Evolutionary conservation across 2,329 filamentous ascomycete species (phyloP), one percentile per base, ranked within the genome.

Genomic region (Penicillium sp.): DNA sequence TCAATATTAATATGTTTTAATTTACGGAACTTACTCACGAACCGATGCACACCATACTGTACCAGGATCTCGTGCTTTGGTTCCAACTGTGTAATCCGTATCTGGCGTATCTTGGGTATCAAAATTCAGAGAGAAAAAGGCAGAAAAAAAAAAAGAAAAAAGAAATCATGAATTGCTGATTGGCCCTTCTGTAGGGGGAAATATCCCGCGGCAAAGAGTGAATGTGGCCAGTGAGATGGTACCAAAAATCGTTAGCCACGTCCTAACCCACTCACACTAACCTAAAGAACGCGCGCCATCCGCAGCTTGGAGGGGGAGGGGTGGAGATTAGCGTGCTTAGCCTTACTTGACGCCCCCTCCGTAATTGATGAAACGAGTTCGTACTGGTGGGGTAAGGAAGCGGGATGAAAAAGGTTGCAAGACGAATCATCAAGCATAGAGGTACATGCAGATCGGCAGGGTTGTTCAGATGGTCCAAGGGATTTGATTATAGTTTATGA

Each of bases 231-330:
- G 51, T 53, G 29, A 53, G 21, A 53, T 23, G 43, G 25, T 19
- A 29, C 42, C 21, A 44, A 55, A 46, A 48, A 44, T 58, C 42
- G 39, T 23, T 46, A 55, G 53, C 29, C 33, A 37, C 43, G 19
- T 45, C 26, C 33, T 39, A 39, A 59, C 26, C 49, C 53, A 59
- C 53, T 29, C 53, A 33, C 50, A 42, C 57, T 56, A 56, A 56
- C 53, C 53, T 50, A 59, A 59, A 53, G 14, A 39, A 56, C 53
- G 54, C 57, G 57, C 57, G 53, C 57, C 48, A 54, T 58, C 55
- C 55, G 55, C 55, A 46, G 31, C 50, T 48, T 37, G 46, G 49
- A 29, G 44, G 50, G 29, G 43, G 27, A 43, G 44, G 21, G 13
- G 43, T 57, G 39, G 48, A 48, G 43, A 48, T 39, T 52, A 45